These are phyloP conservation scores for Yamadazyma phyllophila DNA, from an alignment of 805 yeast genomes.

Conservation along the genomic window DNA sequence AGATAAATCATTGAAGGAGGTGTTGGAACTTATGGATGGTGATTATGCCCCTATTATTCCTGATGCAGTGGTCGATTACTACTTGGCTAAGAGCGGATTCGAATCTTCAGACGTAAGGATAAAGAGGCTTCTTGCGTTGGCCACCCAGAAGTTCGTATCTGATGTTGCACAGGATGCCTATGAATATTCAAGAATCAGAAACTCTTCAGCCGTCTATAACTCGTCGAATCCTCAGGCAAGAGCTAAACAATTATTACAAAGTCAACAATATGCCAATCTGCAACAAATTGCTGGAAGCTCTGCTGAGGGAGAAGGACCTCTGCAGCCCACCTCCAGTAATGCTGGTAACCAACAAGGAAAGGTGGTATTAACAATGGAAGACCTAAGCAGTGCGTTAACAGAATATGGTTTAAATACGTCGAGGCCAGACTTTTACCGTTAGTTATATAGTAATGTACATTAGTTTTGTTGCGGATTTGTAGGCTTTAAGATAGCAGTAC, in stretches of 20 bases:
- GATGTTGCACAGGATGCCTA: conserved; percentile 97
- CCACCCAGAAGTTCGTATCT: conserved; percentile 92
- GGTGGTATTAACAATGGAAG: conserved; percentile 88
- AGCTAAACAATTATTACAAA: conserved; percentile 72
- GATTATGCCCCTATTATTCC: conserved; percentile 96
- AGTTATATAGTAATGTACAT: conserved; percentile 12
- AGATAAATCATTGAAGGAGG: conserved; percentile 80
- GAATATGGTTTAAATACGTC: conserved; percentile 90
- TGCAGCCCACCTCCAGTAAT: conserved; percentile 35
- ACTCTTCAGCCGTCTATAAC: conserved; percentile 81
- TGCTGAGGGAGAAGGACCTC: conserved; percentile 38
- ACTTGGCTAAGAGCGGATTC: conserved; percentile 80
- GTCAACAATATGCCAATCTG: conserved; percentile 52
- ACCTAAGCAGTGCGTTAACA: conserved; percentile 84
- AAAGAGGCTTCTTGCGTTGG: conserved; percentile 83
- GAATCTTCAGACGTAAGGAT: conserved; percentile 69
- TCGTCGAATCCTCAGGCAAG: conserved; percentile 83
- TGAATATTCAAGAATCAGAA: conserved; percentile 89
- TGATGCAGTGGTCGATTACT: conserved; percentile 93
- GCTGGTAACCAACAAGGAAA: conserved; percentile 63
- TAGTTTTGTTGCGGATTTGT: background rate
- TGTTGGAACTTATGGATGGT: conserved; percentile 78
- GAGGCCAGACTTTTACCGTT: conserved; percentile 93
- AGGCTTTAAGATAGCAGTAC: background rate
- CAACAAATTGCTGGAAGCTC: conserved; percentile 28